Percentiles rank a stretch among this genome's conserved stretches.
Conservation (phyloP, 2,329 filamentous ascomycete genomes). For the Nemania bipapillata region DNA sequence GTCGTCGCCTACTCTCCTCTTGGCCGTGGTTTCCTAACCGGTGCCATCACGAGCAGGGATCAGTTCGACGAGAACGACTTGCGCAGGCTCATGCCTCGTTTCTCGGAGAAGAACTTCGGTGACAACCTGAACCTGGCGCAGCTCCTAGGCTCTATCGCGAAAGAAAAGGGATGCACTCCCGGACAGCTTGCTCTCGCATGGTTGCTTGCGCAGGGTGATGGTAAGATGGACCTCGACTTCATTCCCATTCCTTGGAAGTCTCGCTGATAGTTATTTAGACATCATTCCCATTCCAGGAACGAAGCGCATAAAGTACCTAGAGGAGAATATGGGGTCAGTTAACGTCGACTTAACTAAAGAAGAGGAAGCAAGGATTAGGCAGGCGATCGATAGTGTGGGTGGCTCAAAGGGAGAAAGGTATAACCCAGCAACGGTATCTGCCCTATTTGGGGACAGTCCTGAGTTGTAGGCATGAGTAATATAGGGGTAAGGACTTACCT, state of each 20-base stretch:
- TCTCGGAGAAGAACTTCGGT: conserved; percentile 61
- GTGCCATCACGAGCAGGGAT: conserved; percentile 55
- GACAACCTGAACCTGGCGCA: conserved; percentile 57
- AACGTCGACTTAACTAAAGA: conserved; percentile 52
- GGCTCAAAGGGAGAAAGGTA: conserved; percentile 42
- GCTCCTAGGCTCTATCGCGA: conserved; percentile 45
- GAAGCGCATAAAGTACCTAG: conserved; percentile 50
- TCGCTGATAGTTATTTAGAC: conserved; percentile 63
- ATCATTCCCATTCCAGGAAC: conserved; percentile 54
- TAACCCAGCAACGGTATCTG: conserved; percentile 20
- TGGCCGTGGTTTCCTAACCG: conserved; percentile 65
- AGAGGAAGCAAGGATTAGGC: conserved; percentile 53
- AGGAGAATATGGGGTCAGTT: conserved; percentile 51
- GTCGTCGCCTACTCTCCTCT: conserved; percentile 67
- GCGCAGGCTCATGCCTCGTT: conserved; percentile 56
- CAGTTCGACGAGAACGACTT: conserved; percentile 59
- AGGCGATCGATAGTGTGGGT: conserved; percentile 49
- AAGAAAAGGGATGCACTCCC: conserved; percentile 55
- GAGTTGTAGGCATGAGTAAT: conserved; percentile 33
- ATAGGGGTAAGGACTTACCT: too few species aligned
- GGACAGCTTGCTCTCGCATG: conserved; percentile 66
- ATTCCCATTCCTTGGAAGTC: neutral
- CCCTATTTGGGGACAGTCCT: conserved; percentile 41
- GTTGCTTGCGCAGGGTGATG: conserved; percentile 61
- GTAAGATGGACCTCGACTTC: conserved; percentile 33